Evolutionary conservation across 345 rosid genomes (phyloP), one percentile per base, ranked within the genome.

Genomic region (Boechera retrofracta): DNA sequence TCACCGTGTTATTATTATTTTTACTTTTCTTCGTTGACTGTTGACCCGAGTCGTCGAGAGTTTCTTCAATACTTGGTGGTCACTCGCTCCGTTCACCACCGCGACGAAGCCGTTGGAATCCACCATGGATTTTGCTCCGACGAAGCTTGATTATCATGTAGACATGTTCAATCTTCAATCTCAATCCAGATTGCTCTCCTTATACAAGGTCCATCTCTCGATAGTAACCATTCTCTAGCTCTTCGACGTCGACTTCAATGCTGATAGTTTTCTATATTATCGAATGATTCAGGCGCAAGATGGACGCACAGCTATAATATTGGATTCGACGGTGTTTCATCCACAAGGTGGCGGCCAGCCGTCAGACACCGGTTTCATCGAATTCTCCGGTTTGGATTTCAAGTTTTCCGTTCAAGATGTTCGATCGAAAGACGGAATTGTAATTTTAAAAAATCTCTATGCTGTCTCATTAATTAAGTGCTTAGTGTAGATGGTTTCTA

Each of bases 291-390:
- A 89, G 94, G 89, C 79, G n/a, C 82, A 89, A 41, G 97, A 89
- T 82, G 92, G 90, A 1, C 83, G 86, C 69, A 67, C 42, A 12
- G 90, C 87, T 7, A 59, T 93, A 45, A 80, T 93, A 32, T 56
- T 93, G 75, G 90, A 87, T n/a, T 87, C 95, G 5, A 89, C 98
- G 4, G 82, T 93, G 57, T 93, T 93, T 80, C 89, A 93, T 68
- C 98, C 98, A 21, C 98, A 93, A 86, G 98, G 98, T 21, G 98
- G 98, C 2, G 97, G 97, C 41, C 97, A 93, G 79, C 98, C 96
- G 0, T 77, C 96, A 0, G 98, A 93, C 73, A 86, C 86, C 7
- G 98, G 98, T 38, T 69, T 79, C 44, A 79, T 93, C 70, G 31
- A 65, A 11, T 44, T 70, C 67, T 9, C 72, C 10, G 80, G 67